These are phyloP conservation scores for Coemansia sp. DNA, from an alignment of 192 early-diverging fungal genomes.

Conservation along the genomic window DNA sequence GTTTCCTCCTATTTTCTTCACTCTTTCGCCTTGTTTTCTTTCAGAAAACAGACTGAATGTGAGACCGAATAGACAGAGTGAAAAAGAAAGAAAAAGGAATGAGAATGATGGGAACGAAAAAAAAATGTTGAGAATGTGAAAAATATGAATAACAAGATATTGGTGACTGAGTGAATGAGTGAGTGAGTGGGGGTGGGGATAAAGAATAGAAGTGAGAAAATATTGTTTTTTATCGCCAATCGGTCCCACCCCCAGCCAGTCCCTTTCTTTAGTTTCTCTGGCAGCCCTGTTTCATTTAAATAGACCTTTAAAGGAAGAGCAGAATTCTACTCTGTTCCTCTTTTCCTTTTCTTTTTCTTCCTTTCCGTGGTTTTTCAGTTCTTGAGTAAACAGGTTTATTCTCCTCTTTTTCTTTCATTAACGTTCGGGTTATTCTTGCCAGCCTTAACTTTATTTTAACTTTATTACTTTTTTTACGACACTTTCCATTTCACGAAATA, in stretches of 20 bases:
- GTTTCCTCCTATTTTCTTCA: too few species aligned
- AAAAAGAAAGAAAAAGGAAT: constrained; percentile 1
- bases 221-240: neutral
- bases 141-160: neutral
- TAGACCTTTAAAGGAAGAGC: neutral
- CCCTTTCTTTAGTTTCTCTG: neutral
- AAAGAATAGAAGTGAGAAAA: neutral
- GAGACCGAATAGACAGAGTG: neutral
- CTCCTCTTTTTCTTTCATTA: constrained; percentile 1
- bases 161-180: neutral
- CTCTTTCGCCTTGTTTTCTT: neutral
- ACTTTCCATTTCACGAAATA: constrained; percentile 3
- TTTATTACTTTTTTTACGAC: neutral
- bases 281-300: neutral
- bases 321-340: constrained; percentile 1
- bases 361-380: too few species aligned
- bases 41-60: neutral
- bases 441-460: constrained; percentile 11
- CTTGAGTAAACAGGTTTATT: too few species aligned
- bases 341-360: neutral
- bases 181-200: neutral
- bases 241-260: neutral
- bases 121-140: neutral
- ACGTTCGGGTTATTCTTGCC: neutral
- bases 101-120: neutral